Percentiles rank a stretch among this genome's conserved stretches.
These are phyloP conservation scores for Zymoseptoria pseudotritici DNA, from an alignment of 2,329 filamentous ascomycete species.

Conservation along the genomic window DNA sequence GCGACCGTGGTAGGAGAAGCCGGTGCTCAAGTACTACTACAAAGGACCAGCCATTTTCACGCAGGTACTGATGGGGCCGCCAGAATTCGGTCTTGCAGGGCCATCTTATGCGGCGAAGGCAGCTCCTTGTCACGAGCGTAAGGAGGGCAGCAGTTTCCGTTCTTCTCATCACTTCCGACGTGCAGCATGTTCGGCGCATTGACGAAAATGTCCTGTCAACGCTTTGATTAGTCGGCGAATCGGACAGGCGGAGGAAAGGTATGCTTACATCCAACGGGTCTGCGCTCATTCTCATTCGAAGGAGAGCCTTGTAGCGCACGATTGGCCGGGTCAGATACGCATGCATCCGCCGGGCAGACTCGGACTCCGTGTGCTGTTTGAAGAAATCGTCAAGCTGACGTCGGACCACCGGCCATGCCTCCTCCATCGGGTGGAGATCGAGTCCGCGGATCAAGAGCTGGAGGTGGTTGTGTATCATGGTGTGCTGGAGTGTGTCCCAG, in stretches of 20 bases:
- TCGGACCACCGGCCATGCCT: not conserved
- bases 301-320: not conserved
- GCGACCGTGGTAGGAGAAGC: not conserved
- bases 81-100: not conserved
- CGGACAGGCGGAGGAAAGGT: not conserved
- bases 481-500: slow-evolving; percentile 5
- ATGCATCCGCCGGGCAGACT: not conserved
- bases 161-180: not conserved
- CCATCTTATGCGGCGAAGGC: not conserved
- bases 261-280: not conserved
- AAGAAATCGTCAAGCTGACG: not conserved
- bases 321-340: not conserved
- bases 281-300: not conserved
- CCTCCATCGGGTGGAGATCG: not conserved
- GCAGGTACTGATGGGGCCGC: not conserved
- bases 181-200: not conserved
- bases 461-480: slow-evolving; percentile 4
- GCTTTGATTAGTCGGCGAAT: not conserved
- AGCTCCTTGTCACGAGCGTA: not conserved
- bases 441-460: not conserved
- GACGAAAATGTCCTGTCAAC: not conserved
- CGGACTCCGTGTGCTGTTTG: not conserved
- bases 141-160: not conserved
- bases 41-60: not conserved
- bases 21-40: not conserved